These are phyloP conservation scores for Penicillium sp. DNA, from an alignment of 2,329 filamentous ascomycete species.

Conservation along the genomic window DNA sequence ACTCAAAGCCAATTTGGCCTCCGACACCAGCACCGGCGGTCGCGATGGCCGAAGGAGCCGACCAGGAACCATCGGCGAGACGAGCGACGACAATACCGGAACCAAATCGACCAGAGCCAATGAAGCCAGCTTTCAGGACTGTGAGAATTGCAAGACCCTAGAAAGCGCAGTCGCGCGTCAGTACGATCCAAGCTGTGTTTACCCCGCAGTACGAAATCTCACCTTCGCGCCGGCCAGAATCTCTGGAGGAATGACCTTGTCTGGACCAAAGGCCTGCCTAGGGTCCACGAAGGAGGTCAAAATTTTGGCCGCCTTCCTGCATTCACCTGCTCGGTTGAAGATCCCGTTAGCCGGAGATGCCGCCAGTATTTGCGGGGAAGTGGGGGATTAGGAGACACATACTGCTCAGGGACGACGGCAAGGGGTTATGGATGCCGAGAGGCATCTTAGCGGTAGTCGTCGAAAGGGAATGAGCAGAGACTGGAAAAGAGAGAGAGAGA, in stretches of 20 bases:
- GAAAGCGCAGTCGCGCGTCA: conserved; percentile 5
- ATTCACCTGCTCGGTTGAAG: conserved; percentile 64
- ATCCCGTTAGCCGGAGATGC: conserved; percentile 29
- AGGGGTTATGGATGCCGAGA: conserved; percentile 44
- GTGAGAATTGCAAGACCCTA: conserved; percentile 48
- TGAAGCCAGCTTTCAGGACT: conserved; percentile 47
- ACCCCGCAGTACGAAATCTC: conserved; percentile 14
- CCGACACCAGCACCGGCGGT: conserved; percentile 47
- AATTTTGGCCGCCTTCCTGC: conserved; percentile 95
- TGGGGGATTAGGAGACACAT: conserved; percentile 24
- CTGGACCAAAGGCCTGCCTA: conserved; percentile 84
- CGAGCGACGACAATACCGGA: conserved; percentile 48
- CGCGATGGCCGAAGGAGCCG: conserved; percentile 46
- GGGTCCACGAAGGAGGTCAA: conserved; percentile 92
- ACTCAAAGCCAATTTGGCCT: conserved; percentile 48
- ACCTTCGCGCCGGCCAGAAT: conserved; percentile 90
- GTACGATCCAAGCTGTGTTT: not conserved
- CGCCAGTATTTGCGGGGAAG: conserved; percentile 31
- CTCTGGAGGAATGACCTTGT: conserved; percentile 91
- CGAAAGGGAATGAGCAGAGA: conserved; percentile 4
- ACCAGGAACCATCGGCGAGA: conserved; percentile 46
- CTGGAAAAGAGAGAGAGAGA: conserved; percentile 2
- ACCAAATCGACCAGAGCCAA: conserved; percentile 47
- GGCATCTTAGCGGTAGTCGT: conserved; percentile 32
- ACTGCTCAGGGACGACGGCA: conserved; percentile 47